phyloP scores from a whole-genome alignment of 805 yeast species.

The Metschnikowia lochheadii region DNA sequence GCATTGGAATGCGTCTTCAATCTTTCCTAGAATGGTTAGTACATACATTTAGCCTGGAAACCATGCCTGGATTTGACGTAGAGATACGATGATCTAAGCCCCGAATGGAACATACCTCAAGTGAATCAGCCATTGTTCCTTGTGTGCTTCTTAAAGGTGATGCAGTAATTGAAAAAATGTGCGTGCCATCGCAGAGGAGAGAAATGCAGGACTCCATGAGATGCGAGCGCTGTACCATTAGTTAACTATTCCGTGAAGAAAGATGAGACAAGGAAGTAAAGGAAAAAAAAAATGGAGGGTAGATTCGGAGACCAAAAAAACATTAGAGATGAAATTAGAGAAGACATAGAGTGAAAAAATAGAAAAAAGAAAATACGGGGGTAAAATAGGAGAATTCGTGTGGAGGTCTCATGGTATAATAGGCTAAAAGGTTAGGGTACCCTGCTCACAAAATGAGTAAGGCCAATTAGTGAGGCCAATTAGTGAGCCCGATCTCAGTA shows the following conservation, averaged over 20 bases:
- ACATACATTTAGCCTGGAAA: neutral
- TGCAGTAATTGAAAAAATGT: conserved; percentile 9
- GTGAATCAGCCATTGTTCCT: conserved; percentile 48
- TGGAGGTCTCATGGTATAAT: too few relatives aligned
- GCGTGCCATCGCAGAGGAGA: conserved; percentile 17
- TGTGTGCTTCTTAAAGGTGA: conserved; percentile 8
- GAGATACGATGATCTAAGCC: neutral
- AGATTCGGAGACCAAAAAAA: too few relatives aligned
- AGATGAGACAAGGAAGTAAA: neutral
- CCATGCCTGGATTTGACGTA: neutral
- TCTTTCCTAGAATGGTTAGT: conserved; percentile 51
- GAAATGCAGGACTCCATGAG: conserved; percentile 14
- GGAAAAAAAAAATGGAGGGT: too few relatives aligned
- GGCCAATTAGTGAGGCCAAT: too few relatives aligned
- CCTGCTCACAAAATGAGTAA: too few relatives aligned
- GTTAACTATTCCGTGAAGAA: neutral
- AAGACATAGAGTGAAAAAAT: too few relatives aligned
- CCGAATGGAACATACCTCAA: conserved; percentile 47
- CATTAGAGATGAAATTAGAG: too few relatives aligned
- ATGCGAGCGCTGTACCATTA: neutral
- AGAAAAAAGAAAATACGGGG: too few relatives aligned
- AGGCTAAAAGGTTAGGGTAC: too few relatives aligned
- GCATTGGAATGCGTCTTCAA: conserved; percentile 74
- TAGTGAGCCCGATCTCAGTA: too few relatives aligned
- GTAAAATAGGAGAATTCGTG: too few relatives aligned